Base-by-base conservation (phyloP, 495 filamentous ascomycete species). In the Aspergillus leporis region DNA sequence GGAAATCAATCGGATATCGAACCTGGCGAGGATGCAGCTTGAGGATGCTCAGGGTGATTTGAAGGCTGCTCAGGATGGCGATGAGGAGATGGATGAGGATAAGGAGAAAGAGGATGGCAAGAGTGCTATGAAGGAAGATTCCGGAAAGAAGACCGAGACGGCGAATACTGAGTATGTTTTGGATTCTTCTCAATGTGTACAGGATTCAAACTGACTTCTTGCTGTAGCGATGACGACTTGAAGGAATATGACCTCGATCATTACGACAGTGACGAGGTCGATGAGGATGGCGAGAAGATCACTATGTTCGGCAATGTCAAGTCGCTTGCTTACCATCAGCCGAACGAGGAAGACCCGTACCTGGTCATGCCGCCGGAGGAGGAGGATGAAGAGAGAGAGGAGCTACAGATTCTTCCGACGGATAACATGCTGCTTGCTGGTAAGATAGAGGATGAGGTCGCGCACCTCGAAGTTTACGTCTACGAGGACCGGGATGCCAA, bases 301-400 rank as follows among this genome's bases (percentile, higher is more conserved):
- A 89, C 87, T 62, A 95, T 96, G 87, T 97, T 99, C 71, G 93
- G 93, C 57, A 96, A 96, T 62, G 86, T 96, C 64, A 92, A 92
- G 71, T 91, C 89, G 28, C 78, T 99, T 18, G 92, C 92, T 7
- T 99, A 96, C 72, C 91, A 99, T 79, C 82, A 91, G 61, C 90
- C 90, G 32, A 93, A 96, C 70, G 88, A 91, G 66, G 89, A 93
- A 34, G 95, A 99, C 68, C 94, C 94, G 3, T 98, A 99, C 71
- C 95, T 99, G 62, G 95, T 91, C 22, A 80, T 99, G 66, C 82
- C 88, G 59, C 87, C 87, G 55, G 70, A 75, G 50, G 79, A 90
- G 38, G 89, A 93, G 3, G 86, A 92, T 21, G 91, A 96, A 48
- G 94, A 98, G 49, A 84, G 92, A 53, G 93, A 97, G 75, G 94